Evolutionary conservation across 2,329 filamentous ascomycete genomes (phyloP), one percentile per base, ranked within the genome.

Genomic region (Claviceps spartinae): DNA sequence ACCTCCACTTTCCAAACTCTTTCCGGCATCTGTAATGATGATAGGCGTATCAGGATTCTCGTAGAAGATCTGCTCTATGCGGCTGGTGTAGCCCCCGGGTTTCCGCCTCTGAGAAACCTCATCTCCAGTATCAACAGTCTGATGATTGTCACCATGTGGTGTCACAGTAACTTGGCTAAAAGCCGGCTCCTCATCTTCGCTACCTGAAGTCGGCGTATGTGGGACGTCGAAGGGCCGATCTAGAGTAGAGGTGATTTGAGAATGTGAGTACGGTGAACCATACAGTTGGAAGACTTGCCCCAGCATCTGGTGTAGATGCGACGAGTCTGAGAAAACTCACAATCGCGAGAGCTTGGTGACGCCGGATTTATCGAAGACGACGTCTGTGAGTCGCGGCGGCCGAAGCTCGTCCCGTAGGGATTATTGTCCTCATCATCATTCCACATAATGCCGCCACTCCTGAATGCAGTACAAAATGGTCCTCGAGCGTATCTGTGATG

Each of bases 391-490:
- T 94, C 87, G 62, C 87, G 82, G 61, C 86, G 85, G 67, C 93
- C 87, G 72, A 95, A 96, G 68, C 88, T 91, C 62, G 76, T 81
- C 58, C 89, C 90, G 65, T 97, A 96, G 5, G 91, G 91, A 67
- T 97, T 97, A 72, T 97, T 97, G 65, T 97, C 66, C 72, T 97
- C 91, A 75, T 97, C 91, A 75, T 97, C 90, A 77, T 96, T 94
- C 91, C 91, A 97, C 91, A 97, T 97, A 51, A 45, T 61, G 62
- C 49, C 53, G 46, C 48, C 24, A 20, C 7, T 8, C 2, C 36
- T 44, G 41, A 51, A 41, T 52, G 26, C 37, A 16, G n/a, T 22
- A 43, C 42, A 16, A 44, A 44, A 24, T n/a, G n/a, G 47, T 50
- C 38, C 22, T 22, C n/a, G 37, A 47, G 37, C 37, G 7, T 20